Conservation (phyloP, 2,329 filamentous ascomycete genomes). For the Sporothrix variecibatus region DNA sequence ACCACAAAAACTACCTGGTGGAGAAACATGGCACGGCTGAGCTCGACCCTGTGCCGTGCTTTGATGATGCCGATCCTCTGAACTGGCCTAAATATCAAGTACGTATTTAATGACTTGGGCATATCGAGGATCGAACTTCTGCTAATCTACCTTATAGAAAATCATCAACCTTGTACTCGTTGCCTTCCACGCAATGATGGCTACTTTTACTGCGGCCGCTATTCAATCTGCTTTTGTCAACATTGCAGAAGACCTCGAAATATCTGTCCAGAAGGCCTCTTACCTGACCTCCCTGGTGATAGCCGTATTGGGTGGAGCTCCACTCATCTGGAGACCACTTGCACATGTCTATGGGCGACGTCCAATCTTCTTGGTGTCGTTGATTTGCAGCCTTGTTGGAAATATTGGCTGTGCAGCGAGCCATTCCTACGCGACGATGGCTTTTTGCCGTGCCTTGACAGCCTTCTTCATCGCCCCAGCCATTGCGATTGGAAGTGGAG, state of each 20-base stretch:
- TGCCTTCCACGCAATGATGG: conserved; percentile 59
- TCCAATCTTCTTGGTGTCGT: conserved; percentile 55
- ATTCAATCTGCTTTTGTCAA: conserved; percentile 57
- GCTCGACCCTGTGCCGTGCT: conserved; percentile 20
- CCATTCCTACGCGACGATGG: conserved; percentile 51
- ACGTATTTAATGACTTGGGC: not conserved
- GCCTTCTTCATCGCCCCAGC: conserved; percentile 60
- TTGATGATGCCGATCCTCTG: conserved; percentile 12
- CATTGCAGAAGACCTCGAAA: conserved; percentile 54
- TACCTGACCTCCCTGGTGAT: conserved; percentile 61
- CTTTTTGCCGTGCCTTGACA: conserved; percentile 51
- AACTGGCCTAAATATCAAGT: conserved; percentile 21
- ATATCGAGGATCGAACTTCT: not conserved
- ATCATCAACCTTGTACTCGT: conserved; percentile 54
- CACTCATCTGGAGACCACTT: conserved; percentile 59
- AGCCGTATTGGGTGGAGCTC: conserved; percentile 53
- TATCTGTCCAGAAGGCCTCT: conserved; percentile 49
- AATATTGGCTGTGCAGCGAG: conserved; percentile 58
- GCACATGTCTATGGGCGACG: conserved; percentile 56
- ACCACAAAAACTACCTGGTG: conserved; percentile 19
- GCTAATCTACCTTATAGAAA: conserved; percentile 44
- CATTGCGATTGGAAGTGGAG: conserved; percentile 53
- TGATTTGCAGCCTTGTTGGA: conserved; percentile 49
- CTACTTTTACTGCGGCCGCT: conserved; percentile 54
- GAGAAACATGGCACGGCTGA: conserved; percentile 19